phyloP scores from a whole-genome alignment of 1,139 yeast genomes.

The Geotrichum aggregatum region DNA sequence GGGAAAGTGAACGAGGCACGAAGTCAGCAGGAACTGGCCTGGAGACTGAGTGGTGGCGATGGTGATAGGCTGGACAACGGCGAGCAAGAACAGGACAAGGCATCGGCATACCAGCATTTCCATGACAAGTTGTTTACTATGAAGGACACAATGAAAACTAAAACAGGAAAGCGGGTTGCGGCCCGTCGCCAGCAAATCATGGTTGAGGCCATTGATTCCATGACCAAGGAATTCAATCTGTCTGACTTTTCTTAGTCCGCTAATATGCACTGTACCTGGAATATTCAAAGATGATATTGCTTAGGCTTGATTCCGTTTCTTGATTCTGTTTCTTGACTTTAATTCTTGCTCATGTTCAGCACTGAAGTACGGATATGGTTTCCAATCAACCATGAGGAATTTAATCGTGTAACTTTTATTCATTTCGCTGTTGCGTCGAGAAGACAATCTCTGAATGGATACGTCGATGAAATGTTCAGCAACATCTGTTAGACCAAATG shows the following conservation, averaged over 20 bases:
- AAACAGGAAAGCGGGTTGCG: constrained; percentile 32
- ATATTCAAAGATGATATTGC: no score
- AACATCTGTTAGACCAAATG: no score
- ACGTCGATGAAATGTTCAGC: no score
- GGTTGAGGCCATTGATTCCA: constrained; percentile 27
- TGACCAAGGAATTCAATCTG: constrained; percentile 24
- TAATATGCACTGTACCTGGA: no score
- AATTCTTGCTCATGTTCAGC: no score
- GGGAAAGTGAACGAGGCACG: constrained; percentile 51
- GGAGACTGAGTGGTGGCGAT: constrained; percentile 11
- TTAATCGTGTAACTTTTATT: no score
- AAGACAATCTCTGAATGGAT: no score
- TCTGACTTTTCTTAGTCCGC: constrained; percentile 13
- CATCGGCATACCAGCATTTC: constrained; percentile 31
- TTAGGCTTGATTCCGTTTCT: no score
- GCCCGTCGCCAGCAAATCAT: constrained; percentile 31
- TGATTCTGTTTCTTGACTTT: no score
- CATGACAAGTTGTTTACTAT: constrained; percentile 35
- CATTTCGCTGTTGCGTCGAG: no score
- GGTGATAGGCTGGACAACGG: neutral
- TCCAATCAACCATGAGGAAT: no score
- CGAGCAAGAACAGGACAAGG: neutral
- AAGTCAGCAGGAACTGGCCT: constrained; percentile 41
- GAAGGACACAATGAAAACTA: constrained; percentile 34
- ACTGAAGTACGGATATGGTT: no score